Base-by-base conservation (phyloP, 139 green algal genomes). In the Micractinium conductrix region DNA sequence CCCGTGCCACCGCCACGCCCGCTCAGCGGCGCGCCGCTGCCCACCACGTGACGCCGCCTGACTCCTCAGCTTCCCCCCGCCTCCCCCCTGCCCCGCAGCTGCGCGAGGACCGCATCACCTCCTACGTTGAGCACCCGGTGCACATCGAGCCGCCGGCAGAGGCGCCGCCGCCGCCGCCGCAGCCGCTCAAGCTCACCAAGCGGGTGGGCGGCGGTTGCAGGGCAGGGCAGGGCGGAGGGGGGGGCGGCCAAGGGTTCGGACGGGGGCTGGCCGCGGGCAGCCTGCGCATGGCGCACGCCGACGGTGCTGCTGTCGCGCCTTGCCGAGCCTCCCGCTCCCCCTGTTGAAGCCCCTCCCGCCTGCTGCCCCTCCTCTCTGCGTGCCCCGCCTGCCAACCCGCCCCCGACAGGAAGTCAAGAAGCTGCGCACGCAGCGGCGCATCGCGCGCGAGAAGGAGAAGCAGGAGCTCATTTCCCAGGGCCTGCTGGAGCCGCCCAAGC, bases 391-490 rank as follows among this genome's bases (percentile, higher is more conserved):
- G 28, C 9, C 16, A 12, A 16, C 12, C 2, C 2, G 4, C 12
- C 26, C n/a, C 33, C 63, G 16, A 30, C 65, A 44, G 48, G 35
- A 98, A 88, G 81, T 93, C 85, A 97, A 98, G 86, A 99, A 99
- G 94, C 86, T 99, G 91, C 89, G 97, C 35, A 99, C 93, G 80
- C 97, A 99, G 91, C 85, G 94, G 72, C 90, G 97, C 17, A 71
- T 94, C 85, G 84, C 96, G 53, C 81, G 96, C 0, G 97, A 99
- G 87, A 96, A 97, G 91, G 97, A 99, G 90, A 96, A 97, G 91
- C 97, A 99, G 92, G 96, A 98, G 87, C 92, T 99, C n/a, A 60
- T 83, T 19, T 40, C 83, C 75, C 91, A 98, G 87, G 97, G 97
- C 3, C 88, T 99, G 86, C 88, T 99, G 78, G 96, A 99, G 90